A percentile compares a stretch with the other conserved stretches of the same genome.
These are phyloP conservation scores for Maudiozyma humilis DNA, from an alignment of 1,139 yeast genomes.

Conservation along the genomic window DNA sequence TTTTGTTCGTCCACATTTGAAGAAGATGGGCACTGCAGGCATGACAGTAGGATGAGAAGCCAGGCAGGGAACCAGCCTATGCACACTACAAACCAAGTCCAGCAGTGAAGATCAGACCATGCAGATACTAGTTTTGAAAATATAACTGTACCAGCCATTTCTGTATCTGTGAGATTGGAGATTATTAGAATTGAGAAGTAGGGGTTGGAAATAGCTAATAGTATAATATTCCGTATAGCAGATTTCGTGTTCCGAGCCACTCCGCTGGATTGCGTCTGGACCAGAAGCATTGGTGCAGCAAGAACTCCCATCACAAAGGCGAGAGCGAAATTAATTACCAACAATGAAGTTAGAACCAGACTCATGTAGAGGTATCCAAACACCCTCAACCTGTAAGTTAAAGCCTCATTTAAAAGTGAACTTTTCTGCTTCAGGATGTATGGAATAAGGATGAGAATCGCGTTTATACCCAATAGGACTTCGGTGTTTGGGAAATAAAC, in stretches of 20 bases:
- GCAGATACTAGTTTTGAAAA: slow-evolving; percentile 51
- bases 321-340: slow-evolving; percentile 78
- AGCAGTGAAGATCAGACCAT: slow-evolving; percentile 65
- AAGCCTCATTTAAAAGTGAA: slow-evolving; percentile 18
- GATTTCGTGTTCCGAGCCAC: not conserved
- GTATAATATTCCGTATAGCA: slow-evolving; percentile 31
- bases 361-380: slow-evolving; percentile 54
- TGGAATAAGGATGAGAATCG: slow-evolving; percentile 18
- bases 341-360: slow-evolving; percentile 59
- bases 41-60: slow-evolving; percentile 44
- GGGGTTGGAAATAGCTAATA: slow-evolving; percentile 48
- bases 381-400: slow-evolving; percentile 30
- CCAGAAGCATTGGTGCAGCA: slow-evolving; percentile 63
- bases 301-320: slow-evolving; percentile 62
- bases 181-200: slow-evolving; percentile 37
- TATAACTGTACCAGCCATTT: slow-evolving; percentile 31
- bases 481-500: slow-evolving; percentile 13
- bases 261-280: slow-evolving; percentile 26
- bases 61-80: slow-evolving; percentile 82
- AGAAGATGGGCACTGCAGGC: slow-evolving; percentile 7
- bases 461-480: slow-evolving; percentile 11
- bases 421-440: not conserved
- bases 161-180: slow-evolving; percentile 30
- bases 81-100: slow-evolving; percentile 78
- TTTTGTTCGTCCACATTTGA: slow-evolving; percentile 1